Conservation (phyloP, 2,329 filamentous ascomycete species). For the Seiridium cupressi region DNA sequence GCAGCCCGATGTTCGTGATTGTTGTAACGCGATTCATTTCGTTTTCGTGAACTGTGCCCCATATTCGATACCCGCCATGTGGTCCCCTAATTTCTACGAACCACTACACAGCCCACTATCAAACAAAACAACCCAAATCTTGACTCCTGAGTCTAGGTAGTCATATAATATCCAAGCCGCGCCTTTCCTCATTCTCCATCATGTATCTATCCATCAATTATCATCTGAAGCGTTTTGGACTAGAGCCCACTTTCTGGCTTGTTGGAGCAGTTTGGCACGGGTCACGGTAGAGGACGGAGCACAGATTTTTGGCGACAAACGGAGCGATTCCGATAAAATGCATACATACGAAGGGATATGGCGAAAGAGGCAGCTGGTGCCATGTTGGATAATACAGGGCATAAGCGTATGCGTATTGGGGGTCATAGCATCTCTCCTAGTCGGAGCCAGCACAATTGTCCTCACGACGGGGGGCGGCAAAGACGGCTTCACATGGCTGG, state of each 20-base stretch:
- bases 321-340: too few species aligned
- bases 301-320: too few species aligned
- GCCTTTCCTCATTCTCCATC: too few species aligned
- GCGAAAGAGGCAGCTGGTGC: slow-evolving; percentile 15
- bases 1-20: not conserved
- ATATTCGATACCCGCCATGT: not conserved
- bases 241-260: too few species aligned
- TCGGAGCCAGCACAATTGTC: slow-evolving; percentile 2
- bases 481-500: slow-evolving; percentile 1
- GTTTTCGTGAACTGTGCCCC: not conserved
- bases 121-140: not conserved
- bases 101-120: not conserved
- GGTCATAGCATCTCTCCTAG: slow-evolving; percentile 8
- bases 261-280: too few species aligned
- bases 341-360: slow-evolving; percentile 12
- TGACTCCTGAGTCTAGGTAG: not conserved
- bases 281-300: too few species aligned
- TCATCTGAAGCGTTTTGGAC: too few species aligned
- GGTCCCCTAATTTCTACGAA: not conserved
- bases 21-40: not conserved
- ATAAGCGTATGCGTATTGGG: slow-evolving; percentile 7
- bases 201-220: too few species aligned
- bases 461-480: not conserved
- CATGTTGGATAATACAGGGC: slow-evolving; percentile 16
- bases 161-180: not conserved